Evolutionary conservation across 306 rosid genomes (phyloP), one percentile per base, ranked within the genome.

Genomic region (Glycine soja): DNA sequence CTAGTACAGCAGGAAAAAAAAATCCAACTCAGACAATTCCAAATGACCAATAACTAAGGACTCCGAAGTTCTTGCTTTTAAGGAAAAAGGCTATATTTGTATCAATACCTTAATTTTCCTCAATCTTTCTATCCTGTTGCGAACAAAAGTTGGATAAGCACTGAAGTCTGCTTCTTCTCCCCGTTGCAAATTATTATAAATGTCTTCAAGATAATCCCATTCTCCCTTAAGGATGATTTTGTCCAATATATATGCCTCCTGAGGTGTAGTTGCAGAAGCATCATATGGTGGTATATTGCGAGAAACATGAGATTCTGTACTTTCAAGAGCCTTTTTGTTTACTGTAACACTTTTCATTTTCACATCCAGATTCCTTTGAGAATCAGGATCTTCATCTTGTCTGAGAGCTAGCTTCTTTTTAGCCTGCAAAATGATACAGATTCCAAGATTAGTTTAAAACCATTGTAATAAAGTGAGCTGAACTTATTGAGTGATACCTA

Each of bases 221-320:
- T 95, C 99, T 80, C 87, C 91, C 57, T 64, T 65, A 66, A 87
- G 84, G 68, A 93, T 93, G 80, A 95, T 95, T 89, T 89, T 80
- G 69, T 91, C 94, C 81, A 93, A 77, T 46, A 93, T 84, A 85
- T 89, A 95, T 81, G 90, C 98, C 86, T 86, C 90, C 77, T 87
- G 86, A 56, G 96, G 90, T 13, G 91, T 83, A 13, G 97, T 85
- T 7, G 99, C 98, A 75, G 89, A 83, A 80, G 82, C 34, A 90
- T 90, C 66, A 80, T 88, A 88, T 59, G 94, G 91, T 72, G 98
- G 99, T 82, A 90, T 78, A 79, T 91, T 90, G 69, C 90, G 97
- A 48, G 88, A 19, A 52, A 53, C 47, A 36, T 86, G 87, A 59
- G 86, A 84, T 19, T 84, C 85, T 14, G 92, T 52, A 56, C 79